Base-by-base conservation (phyloP, 306 rosid species). In the Echinosophora koreensis region DNA sequence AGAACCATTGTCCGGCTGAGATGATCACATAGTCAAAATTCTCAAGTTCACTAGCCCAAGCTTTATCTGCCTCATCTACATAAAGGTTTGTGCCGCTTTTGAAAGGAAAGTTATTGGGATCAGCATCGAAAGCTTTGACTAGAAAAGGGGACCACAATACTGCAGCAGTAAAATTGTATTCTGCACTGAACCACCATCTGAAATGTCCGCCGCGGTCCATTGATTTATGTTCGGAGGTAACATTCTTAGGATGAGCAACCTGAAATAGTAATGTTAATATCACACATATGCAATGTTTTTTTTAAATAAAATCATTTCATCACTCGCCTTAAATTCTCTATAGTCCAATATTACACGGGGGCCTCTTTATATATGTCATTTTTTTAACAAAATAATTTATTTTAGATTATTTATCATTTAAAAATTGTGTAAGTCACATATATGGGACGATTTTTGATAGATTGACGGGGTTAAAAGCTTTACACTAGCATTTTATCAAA, bases 1-100 rank as follows among this genome's bases (percentile, higher is more conserved):
- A 90, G 82, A 93, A 93, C 98, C 98, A 93, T 3, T 90, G 96
- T 50, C 97, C 98, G 0, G 87, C 83, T 30, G 96, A 90, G 83
- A 93, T 55, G 14, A 93, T 73, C 64, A 93, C 91, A 14, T 82
- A 89, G 74, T 93, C 93, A 4, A 89, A 89, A 18, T 51, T 44
- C 22, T 83, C 77, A 0, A 90, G 74, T 6, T 83, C 66, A 0
- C 75, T 35, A 6, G 57, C 46, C 98, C 96, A 93, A 1, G 78
- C 78, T 34, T 72, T 37, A 10, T 88, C 92, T 3, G 89, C 85
- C 65, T 85, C 86, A 6, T 93, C 97, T 16, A 93, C 77, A 73
- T 89, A 55, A 18, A 93, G 88, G 62, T 75, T 84, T 87, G 83
- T 82, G 35, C 60, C 61, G 71, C 85, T 84, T 75, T 62, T 35